Evolutionary conservation across 331 rosid genomes (phyloP).

Genomic region (Arachis monticola): DNA sequence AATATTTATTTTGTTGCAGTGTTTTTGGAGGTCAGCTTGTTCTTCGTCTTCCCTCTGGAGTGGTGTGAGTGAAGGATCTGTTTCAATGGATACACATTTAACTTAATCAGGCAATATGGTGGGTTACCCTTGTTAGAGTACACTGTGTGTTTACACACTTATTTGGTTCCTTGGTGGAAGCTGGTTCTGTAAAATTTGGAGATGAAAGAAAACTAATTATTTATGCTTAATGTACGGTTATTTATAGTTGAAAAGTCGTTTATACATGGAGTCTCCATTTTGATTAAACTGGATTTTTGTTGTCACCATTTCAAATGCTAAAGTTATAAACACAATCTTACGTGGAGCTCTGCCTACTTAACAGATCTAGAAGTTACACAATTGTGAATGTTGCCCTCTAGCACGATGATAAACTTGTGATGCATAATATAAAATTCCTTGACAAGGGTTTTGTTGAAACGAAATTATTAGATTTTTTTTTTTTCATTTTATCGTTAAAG

Average conservation of each 20-base stretch:
- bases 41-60: slow-evolving; percentile 98
- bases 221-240: slow-evolving; percentile 41
- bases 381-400: not conserved
- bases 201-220: slow-evolving; percentile 50
- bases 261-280: slow-evolving; percentile 32
- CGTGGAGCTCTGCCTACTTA: not conserved
- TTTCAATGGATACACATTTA: slow-evolving; percentile 32
- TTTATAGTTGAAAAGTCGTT: slow-evolving; percentile 35
- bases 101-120: slow-evolving; percentile 51
- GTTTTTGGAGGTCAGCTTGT: slow-evolving; percentile 99
- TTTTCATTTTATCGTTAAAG: not conserved
- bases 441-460: not conserved
- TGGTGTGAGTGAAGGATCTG: slow-evolving; percentile 63
- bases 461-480: not conserved
- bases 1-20: slow-evolving; percentile 53
- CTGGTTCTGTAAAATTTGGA: slow-evolving; percentile 61
- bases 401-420: too few species aligned
- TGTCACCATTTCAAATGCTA: slow-evolving; percentile 16
- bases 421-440: not conserved
- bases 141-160: slow-evolving; percentile 47
- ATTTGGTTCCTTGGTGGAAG: slow-evolving; percentile 49
- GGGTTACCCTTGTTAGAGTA: slow-evolving; percentile 49
- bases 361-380: not conserved
- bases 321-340: not conserved
- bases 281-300: slow-evolving; percentile 30